Evolutionary conservation across 148 eudicot species (phyloP), one percentile per base, ranked within the genome.

Genomic region (Cornus suecica): DNA sequence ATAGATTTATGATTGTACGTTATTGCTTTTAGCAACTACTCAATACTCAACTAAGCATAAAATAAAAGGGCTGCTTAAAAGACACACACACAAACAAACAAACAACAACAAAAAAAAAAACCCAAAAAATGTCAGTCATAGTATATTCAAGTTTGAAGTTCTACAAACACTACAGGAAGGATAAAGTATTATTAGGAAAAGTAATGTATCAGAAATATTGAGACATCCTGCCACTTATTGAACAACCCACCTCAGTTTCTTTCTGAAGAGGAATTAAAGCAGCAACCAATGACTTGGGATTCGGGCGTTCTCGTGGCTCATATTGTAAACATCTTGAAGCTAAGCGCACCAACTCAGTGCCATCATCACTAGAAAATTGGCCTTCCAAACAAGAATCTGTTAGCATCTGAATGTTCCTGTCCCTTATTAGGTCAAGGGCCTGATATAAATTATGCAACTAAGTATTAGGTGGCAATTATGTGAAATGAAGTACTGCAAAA

Each of bases 321-420:
- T 87, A 94, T 78, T 90, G 97, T 80, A 94, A 83, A 77, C 98
- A 94, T 69, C 97, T 86, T 52, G 98, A 92, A 65, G 97, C 98
- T 68, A 94, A 77, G 56, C 95, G 93, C 32, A 92, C 87, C 48
- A 94, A 83, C 80, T 92, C 98, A 14, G 97, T 94, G 31, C 95
- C 95, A 79, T 92, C 98, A 76, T 92, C 91, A 82, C 76, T 85
- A 67, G 89, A 85, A 79, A 94, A 87, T 78, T 94, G 94, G 66
- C 97, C 98, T 86, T 91, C 97, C 84, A 94, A 90, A 83, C 97
- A 91, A 80, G 98, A 94, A 86, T 94, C 98, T 67, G 87, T 94
- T 76, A 94, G 79, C 74, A 83, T 92, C 85, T 92, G 90, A 74
- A 92, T 86, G 83, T 94, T 92, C 76, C 90, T 88, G 86, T 90